Percentiles rank a stretch among this genome's conserved stretches.
phyloP scores from a whole-genome alignment of 352 stramenopile species.

The Phytophthora tubulina region DNA sequence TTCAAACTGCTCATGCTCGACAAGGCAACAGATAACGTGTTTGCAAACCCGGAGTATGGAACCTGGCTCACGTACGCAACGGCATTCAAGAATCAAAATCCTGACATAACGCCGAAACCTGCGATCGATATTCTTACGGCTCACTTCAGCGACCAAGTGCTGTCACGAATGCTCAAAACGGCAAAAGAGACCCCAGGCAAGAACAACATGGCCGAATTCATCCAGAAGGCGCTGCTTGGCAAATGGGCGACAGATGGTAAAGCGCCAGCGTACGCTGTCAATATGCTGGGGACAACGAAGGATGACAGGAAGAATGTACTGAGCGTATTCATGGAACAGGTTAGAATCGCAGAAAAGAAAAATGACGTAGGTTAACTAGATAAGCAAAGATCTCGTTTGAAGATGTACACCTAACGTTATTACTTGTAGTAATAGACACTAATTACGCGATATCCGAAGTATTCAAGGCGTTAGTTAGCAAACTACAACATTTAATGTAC shows the following conservation, averaged over 20 bases:
- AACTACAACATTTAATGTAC: no score
- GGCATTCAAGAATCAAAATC: neutral
- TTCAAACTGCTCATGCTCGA: neutral
- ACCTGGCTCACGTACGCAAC: slow-evolving; percentile 3
- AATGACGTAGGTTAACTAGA: no score
- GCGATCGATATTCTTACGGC: neutral
- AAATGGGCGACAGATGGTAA: neutral
- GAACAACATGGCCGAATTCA: neutral
- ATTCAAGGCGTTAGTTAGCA: no score
- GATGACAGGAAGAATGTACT: neutral
- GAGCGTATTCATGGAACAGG: no score
- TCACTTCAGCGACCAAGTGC: neutral
- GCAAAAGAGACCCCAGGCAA: neutral
- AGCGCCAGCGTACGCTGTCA: neutral
- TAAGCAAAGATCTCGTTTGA: no score
- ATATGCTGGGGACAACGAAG: neutral
- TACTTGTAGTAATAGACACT: no score
- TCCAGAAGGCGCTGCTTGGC: neutral
- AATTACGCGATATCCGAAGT: no score
- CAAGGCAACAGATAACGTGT: neutral
- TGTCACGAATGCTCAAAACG: neutral
- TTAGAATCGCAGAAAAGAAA: no score
- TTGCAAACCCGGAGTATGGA: neutral
- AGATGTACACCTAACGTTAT: no score
- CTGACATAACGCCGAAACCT: neutral